These are phyloP conservation scores for Chaetomium strumarium DNA, from an alignment of 2,329 filamentous ascomycete species.

Conservation along the genomic window DNA sequence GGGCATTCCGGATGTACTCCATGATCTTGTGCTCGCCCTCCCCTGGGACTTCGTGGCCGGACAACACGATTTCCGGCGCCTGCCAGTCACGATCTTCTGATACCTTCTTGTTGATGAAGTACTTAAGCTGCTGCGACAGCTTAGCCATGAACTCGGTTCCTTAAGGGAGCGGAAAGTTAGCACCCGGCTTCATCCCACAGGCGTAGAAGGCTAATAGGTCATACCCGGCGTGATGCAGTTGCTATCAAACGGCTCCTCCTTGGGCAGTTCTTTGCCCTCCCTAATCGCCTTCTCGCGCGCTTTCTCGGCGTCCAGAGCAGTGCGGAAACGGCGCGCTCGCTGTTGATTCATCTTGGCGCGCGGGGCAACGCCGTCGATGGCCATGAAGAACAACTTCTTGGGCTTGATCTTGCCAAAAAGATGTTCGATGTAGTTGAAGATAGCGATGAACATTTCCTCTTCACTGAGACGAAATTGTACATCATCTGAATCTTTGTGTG, in stretches of 20 bases:
- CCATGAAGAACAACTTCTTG: slow-evolving; percentile 99
- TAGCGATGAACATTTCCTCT: slow-evolving; percentile 99
- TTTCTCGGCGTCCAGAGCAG: slow-evolving; percentile 82
- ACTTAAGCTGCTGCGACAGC: slow-evolving; percentile 87
- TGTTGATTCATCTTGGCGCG: slow-evolving; percentile 99
- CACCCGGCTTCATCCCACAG: not conserved
- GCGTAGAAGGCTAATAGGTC: not conserved
- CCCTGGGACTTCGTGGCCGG: slow-evolving; percentile 94
- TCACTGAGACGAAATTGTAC: slow-evolving; percentile 89
- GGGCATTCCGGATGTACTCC: slow-evolving; percentile 98
- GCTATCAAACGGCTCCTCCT: slow-evolving; percentile 94
- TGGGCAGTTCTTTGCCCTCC: slow-evolving; percentile 87
- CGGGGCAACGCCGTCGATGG: slow-evolving; percentile 93
- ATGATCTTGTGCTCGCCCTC: slow-evolving; percentile 99
- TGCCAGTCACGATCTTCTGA: slow-evolving; percentile 98
- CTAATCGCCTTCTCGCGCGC: slow-evolving; percentile 87
- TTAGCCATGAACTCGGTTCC: slow-evolving; percentile 95
- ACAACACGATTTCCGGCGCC: slow-evolving; percentile 90
- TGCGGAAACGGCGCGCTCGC: slow-evolving; percentile 88
- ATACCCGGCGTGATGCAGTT: slow-evolving; percentile 93
- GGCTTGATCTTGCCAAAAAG: slow-evolving; percentile 98
- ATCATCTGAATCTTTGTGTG: slow-evolving; percentile 91
- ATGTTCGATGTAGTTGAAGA: slow-evolving; percentile 99
- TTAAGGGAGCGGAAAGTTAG: slow-evolving; percentile 22
- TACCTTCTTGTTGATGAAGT: slow-evolving; percentile 98